Percentiles rank a stretch among this genome's conserved stretches.
Conservation (phyloP, 2,329 filamentous ascomycete genomes). For the Exophiala bonariae region DNA sequence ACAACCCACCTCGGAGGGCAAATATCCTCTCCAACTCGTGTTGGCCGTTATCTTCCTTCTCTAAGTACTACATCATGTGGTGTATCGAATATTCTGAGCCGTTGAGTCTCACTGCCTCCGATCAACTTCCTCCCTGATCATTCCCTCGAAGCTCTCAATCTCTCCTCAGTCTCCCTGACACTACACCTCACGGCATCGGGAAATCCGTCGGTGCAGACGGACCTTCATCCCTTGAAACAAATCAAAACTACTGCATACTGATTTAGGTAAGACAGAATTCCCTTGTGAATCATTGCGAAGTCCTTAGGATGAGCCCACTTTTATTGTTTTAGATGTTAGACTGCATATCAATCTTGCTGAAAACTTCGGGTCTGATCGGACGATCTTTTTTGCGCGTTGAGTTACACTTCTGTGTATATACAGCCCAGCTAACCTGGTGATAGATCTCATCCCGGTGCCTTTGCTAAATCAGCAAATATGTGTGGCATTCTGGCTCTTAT, state of each 20-base stretch:
- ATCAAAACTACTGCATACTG: too few species aligned
- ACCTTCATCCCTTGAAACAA: too few species aligned
- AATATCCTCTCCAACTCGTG: neutral
- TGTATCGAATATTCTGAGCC: conserved; percentile 1
- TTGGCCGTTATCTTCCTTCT: conserved; percentile 5
- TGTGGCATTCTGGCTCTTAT: conserved; percentile 65
- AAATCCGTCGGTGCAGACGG: too few species aligned
- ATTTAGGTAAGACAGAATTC: too few species aligned
- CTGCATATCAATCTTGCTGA: conserved; percentile 41
- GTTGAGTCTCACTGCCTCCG: conserved; percentile 1
- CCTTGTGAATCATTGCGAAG: too few species aligned
- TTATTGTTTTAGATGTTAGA: conserved; percentile 50
- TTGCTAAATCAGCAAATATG: conserved; percentile 45
- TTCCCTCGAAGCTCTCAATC: too few species aligned
- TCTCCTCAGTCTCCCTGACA: neutral
- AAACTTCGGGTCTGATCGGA: conserved; percentile 20
- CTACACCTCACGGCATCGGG: neutral
- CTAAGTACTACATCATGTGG: conserved; percentile 15
- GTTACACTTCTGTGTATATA: too few species aligned
- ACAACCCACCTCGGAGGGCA: too few species aligned
- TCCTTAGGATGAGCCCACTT: conserved; percentile 41
- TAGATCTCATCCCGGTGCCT: neutral
- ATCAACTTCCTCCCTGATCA: conserved; percentile 2
- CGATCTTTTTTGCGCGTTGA: conserved; percentile 1
- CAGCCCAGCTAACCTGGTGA: neutral